Conservation (phyloP, 805 yeast genomes). For the Saccharomyces kudriavzevii region DNA sequence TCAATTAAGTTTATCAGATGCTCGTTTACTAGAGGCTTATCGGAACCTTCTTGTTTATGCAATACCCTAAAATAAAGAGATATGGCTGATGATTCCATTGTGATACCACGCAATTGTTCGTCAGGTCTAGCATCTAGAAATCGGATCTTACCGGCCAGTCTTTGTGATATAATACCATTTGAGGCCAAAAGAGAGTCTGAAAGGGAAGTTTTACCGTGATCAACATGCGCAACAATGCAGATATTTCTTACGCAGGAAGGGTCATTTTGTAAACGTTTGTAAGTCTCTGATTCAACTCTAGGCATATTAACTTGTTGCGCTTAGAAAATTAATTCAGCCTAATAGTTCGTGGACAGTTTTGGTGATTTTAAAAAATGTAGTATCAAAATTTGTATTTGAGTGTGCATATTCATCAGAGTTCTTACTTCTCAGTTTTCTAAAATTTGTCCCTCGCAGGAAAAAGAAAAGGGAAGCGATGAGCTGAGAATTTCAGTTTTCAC, state of each 20-base stretch:
- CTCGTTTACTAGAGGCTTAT: slow-evolving; percentile 53
- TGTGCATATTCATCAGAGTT: neutral
- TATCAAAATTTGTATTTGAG: neutral
- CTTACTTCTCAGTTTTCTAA: neutral
- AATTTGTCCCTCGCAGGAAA: neutral
- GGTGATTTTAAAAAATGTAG: neutral
- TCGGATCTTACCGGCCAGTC: slow-evolving; percentile 91
- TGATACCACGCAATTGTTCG: slow-evolving; percentile 91
- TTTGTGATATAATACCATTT: slow-evolving; percentile 90
- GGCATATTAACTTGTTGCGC: slow-evolving; percentile 21
- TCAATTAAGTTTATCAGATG: slow-evolving; percentile 86
- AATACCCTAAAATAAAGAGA: slow-evolving; percentile 80
- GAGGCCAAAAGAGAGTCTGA: slow-evolving; percentile 89
- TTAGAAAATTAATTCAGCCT: neutral
- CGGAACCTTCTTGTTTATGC: slow-evolving; percentile 34
- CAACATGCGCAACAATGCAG: slow-evolving; percentile 95
- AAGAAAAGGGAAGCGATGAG: neutral
- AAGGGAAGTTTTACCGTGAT: slow-evolving; percentile 94
- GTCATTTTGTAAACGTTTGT: slow-evolving; percentile 58
- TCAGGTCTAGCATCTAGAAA: slow-evolving; percentile 90
- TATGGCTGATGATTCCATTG: slow-evolving; percentile 95
- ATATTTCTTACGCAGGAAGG: slow-evolving; percentile 74
- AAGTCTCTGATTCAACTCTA: slow-evolving; percentile 57
- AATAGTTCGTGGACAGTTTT: neutral
- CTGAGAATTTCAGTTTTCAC: neutral